phyloP scores from a whole-genome alignment of 1,284 basidiomycete species.

The Cutaneotrichosporon cutaneum region DNA sequence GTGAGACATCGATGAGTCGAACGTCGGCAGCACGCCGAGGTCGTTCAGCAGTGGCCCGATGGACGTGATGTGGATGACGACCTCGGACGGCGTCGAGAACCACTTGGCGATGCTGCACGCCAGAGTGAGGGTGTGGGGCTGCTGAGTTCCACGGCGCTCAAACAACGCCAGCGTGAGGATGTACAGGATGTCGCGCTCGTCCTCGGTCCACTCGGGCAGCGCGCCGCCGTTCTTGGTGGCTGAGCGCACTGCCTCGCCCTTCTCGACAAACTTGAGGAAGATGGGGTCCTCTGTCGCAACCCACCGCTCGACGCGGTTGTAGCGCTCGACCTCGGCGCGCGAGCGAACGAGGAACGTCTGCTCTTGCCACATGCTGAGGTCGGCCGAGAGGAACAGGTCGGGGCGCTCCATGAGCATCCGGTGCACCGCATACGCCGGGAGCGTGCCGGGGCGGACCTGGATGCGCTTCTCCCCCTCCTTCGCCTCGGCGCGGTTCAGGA shows the following conservation, averaged over 20 bases:
- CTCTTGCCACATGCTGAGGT: conserved; percentile 59
- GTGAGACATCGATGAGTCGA: conserved; percentile 58
- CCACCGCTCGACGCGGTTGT: conserved; percentile 62
- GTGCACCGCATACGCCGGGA: conserved; percentile 65
- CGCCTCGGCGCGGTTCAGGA: conserved; percentile 24
- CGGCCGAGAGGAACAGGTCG: conserved; percentile 65
- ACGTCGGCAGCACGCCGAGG: conserved; percentile 69
- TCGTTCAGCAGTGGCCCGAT: conserved; percentile 61
- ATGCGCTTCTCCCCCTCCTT: conserved; percentile 13
- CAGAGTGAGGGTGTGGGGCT: conserved; percentile 62
- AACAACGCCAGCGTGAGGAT: conserved; percentile 67
- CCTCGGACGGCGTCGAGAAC: conserved; percentile 50
- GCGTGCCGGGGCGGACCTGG: conserved; percentile 28
- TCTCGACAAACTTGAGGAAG: conserved; percentile 62
- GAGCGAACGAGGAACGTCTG: conserved; percentile 72
- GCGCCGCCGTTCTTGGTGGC: conserved; percentile 14
- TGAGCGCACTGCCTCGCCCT: conserved; percentile 58
- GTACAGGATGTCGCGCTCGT: conserved; percentile 65
- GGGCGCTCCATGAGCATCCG: conserved; percentile 67
- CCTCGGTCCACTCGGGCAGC: conserved; percentile 57
- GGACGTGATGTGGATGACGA: conserved; percentile 52
- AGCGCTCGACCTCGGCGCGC: conserved; percentile 59
- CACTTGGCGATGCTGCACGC: conserved; percentile 65
- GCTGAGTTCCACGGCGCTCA: conserved; percentile 62
- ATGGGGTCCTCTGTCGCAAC: conserved; percentile 54